Percentiles rank a stretch among this genome's conserved stretches.
Conservation (phyloP, 129 eudicot genomes). For the Escallonia herrerae region DNA sequence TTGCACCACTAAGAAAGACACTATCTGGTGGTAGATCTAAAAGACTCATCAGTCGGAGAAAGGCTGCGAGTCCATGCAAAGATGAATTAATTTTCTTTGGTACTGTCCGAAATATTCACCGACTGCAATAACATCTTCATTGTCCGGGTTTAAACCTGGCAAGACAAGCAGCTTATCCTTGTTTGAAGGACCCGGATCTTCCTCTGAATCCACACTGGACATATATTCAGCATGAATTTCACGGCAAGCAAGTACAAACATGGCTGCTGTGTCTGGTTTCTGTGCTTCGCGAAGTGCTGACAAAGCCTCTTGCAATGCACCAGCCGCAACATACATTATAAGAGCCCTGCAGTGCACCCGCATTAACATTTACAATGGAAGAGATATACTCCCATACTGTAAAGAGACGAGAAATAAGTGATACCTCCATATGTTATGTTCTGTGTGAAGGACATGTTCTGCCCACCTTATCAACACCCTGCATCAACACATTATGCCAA, state of each 20-base stretch:
- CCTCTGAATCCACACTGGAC: constrained; percentile 47
- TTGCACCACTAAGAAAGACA: no score
- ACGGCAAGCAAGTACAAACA: constrained; percentile 74
- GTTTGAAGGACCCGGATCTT: constrained; percentile 29
- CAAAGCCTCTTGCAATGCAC: constrained; percentile 82
- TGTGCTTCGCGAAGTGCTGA: constrained; percentile 84
- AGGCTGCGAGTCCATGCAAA: constrained; percentile 89
- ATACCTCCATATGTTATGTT: constrained; percentile 98
- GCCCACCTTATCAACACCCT: constrained; percentile 99
- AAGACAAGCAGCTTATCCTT: constrained; percentile 47
- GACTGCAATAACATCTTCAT: constrained; percentile 68
- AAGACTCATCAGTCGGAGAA: constrained; percentile 33
- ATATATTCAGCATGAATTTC: constrained; percentile 63
- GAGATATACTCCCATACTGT: neutral
- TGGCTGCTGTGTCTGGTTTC: constrained; percentile 90
- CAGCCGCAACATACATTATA: constrained; percentile 84
- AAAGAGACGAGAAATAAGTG: neutral
- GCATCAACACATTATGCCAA: constrained; percentile 9
- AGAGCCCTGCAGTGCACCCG: constrained; percentile 54
- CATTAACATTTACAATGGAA: constrained; percentile 2
- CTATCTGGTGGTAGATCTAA: no score
- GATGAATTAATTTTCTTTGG: constrained; percentile 80
- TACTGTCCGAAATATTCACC: constrained; percentile 73
- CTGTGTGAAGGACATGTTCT: constrained; percentile 64
- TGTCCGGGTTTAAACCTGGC: constrained; percentile 61